phyloP scores from a whole-genome alignment of 148 eudicot species.

The Polygonum aviculare region DNA sequence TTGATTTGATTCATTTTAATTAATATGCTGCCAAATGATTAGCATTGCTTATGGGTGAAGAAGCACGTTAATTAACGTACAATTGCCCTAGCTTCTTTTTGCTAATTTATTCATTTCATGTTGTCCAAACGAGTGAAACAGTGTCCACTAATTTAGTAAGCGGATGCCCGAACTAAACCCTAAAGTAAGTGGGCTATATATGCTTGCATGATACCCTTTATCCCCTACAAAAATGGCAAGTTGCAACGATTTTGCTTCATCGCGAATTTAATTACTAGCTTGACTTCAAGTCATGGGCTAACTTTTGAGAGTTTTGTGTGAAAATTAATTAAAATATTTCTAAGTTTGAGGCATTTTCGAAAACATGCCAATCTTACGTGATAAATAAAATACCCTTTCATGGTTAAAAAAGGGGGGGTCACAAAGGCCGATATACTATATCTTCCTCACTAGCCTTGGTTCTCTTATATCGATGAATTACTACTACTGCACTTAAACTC shows the following conservation, averaged over 20 bases:
- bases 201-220: background rate
- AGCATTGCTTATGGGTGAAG: background rate
- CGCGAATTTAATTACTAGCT: background rate
- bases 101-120: background rate
- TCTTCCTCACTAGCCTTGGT: no score
- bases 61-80: background rate
- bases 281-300: background rate
- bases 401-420: no score
- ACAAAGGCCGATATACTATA: no score
- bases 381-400: no score
- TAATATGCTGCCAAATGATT: constrained; percentile 2
- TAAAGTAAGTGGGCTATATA: background rate
- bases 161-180: background rate
- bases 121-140: background rate
- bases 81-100: background rate
- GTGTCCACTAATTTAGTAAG: background rate
- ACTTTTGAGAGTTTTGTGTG: background rate
- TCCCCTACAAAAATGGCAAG: constrained; percentile 1
- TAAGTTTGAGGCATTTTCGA: no score
- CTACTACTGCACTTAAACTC: no score
- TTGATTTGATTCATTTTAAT: background rate
- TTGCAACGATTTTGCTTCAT: background rate
- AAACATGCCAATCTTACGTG: no score
- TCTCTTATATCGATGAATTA: no score
- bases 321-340: no score